A percentile compares a stretch with the other conserved stretches of the same genome.
Evolutionary conservation across 371 early-diverging fungal genomes (phyloP).

Genomic region (Mucor plumbeus): DNA sequence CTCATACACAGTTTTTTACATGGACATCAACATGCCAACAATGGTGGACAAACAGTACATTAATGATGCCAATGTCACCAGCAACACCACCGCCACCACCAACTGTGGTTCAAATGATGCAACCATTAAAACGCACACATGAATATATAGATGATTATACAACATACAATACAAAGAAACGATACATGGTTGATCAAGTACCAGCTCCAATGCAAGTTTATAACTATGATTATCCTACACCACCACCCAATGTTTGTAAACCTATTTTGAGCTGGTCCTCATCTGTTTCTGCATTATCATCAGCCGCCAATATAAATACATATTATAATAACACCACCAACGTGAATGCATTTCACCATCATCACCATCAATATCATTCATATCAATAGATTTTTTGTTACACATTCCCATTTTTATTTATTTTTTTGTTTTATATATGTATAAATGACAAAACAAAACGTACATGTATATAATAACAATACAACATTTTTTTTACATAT

Average conservation of each 20-base stretch:
- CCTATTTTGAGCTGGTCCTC: slow-evolving; percentile 56
- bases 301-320: slow-evolving; percentile 4
- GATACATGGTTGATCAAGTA: slow-evolving; percentile 1
- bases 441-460: slow-evolving; percentile 8
- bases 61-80: background rate
- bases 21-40: slow-evolving; percentile 51
- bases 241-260: slow-evolving; percentile 25
- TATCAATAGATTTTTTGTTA: slow-evolving; percentile 5
- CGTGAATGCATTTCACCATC: slow-evolving; percentile 5
- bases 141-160: slow-evolving; percentile 3
- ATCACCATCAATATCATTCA: background rate
- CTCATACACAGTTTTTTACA: slow-evolving; percentile 39
- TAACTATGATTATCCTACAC: slow-evolving; percentile 2
- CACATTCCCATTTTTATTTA: background rate
- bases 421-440: background rate
- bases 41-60: slow-evolving; percentile 16
- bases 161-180: slow-evolving; percentile 17
- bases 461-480: background rate
- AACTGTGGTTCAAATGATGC: slow-evolving; percentile 4
- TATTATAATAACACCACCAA: slow-evolving; percentile 2
- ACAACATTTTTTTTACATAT: background rate
- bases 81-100: slow-evolving; percentile 14
- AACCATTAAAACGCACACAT: slow-evolving; percentile 3
- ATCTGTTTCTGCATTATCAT: slow-evolving; percentile 27
- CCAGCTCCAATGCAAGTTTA: slow-evolving; percentile 6